Conservation (phyloP, 2,329 filamentous ascomycete species). For the Aspergillus tanneri region DNA sequence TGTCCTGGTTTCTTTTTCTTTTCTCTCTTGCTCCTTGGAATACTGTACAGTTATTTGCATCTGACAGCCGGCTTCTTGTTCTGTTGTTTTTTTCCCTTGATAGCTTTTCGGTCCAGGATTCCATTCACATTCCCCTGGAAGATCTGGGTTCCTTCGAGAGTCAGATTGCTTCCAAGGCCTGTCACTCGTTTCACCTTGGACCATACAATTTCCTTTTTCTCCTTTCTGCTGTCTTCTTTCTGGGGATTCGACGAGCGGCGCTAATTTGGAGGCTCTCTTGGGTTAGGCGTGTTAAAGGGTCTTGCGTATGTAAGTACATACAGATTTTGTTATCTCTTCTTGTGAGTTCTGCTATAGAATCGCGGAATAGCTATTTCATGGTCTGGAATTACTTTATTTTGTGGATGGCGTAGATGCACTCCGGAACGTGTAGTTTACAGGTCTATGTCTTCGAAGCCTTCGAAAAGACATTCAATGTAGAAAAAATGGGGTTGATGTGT, state of each 20-base stretch:
- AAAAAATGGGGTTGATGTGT: background rate
- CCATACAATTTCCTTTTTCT: no score
- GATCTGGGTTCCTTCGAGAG: no score
- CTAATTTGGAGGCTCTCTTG: conserved; percentile 2
- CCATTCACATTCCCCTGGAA: no score
- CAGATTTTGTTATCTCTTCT: conserved; percentile 5
- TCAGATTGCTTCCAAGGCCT: no score
- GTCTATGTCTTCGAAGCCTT: no score
- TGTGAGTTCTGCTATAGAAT: conserved; percentile 10
- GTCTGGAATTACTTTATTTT: background rate
- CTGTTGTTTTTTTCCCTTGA: background rate
- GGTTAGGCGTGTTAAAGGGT: conserved; percentile 1
- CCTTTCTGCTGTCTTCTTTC: no score
- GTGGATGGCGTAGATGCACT: background rate
- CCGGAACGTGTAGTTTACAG: no score
- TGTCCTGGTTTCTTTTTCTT: conserved; percentile 15
- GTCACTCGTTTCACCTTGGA: no score
- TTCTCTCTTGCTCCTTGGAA: conserved; percentile 2
- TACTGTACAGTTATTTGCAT: conserved; percentile 29
- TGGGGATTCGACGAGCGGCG: no score
- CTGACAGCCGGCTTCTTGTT: conserved; percentile 14
- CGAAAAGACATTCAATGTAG: background rate
- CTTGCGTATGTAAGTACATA: conserved; percentile 16
- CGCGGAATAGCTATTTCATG: conserved; percentile 4
- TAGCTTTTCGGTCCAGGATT: no score